Evolutionary conservation across 768 basidiomycete genomes (phyloP), one percentile per base, ranked within the genome.

Genomic region (Clitopilus hobsonii): DNA sequence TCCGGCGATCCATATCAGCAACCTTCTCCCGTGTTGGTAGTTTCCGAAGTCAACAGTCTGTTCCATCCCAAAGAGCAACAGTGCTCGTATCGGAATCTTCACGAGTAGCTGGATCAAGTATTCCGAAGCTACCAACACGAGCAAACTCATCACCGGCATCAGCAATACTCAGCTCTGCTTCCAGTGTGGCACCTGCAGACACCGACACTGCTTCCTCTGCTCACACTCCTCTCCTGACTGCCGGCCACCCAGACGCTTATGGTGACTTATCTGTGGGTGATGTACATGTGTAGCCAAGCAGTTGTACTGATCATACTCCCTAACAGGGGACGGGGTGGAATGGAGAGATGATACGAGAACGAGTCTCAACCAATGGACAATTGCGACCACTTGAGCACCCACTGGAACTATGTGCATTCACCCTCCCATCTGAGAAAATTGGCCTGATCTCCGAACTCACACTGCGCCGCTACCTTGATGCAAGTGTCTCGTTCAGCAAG

Each of bases 261-360:
- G 64, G 61, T 23, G 66, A 70, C 26, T 70, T 75, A n/a, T 68
- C 75, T 53, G 85, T 86, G 60, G 54, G 74, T 49, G 11, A n/a
- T 47, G 18, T 41, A 10, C 38, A 10, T 6, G 18, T 41, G 6
- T 20, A 41, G 38, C 38, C n/a, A 41, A 8, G 18, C 26, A 51
- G 5, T 16, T 11, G 36, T 53, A 26, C 58, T 29, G 29, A 26
- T 32, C 18, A 27, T n/a, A 10, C n/a, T 45, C 13, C 14, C 29
- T 6, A n/a, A n/a, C n/a, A 80, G 76, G 69, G 73, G 56, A 58
- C 63, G 26, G 57, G 58, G 13, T 78, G 76, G 74, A 68, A 67
- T 56, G 79, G 79, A 51, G 73, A 77, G 30, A 97, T 98, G 86
- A 91, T 98, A 53, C 83, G 96, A 29, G 96, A 98, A 69, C 81